Evolutionary conservation across 129 eudicot species (phyloP).

Genomic region (Helianthus annuus): DNA sequence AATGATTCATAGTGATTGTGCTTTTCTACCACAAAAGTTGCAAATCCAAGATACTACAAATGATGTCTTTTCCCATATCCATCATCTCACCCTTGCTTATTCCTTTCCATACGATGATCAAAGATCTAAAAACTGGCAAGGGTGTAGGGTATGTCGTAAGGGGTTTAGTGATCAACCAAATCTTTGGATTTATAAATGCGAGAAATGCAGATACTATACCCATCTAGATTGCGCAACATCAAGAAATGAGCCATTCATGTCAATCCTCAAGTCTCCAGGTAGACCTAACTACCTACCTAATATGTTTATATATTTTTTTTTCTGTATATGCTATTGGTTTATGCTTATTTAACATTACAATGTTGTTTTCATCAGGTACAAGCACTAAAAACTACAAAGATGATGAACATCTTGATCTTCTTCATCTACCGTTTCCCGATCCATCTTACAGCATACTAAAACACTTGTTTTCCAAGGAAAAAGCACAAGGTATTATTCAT

Average conservation of each 20-base stretch:
- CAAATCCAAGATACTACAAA: conserved; percentile 1
- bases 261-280: neutral
- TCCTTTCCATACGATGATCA: neutral
- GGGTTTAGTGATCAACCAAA: neutral
- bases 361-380: neutral
- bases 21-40: neutral
- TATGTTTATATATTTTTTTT: neutral
- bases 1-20: neutral
- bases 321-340: neutral
- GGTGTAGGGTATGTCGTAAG: neutral
- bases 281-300: neutral
- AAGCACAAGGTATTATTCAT: neutral
- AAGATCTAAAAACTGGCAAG: neutral
- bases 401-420: neutral
- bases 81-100: conserved; percentile 1
- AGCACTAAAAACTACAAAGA: neutral
- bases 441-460: neutral
- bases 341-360: neutral
- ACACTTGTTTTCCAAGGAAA: conserved; percentile 12
- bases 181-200: conserved; percentile 10
- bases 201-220: neutral
- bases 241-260: neutral
- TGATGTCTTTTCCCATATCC: neutral
- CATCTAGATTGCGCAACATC: too few relatives aligned
- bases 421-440: conserved; percentile 2